Evolutionary conservation across 192 early-diverging fungal genomes (phyloP), one percentile per base, ranked within the genome.

Genomic region (Allomyces arbusculus): DNA sequence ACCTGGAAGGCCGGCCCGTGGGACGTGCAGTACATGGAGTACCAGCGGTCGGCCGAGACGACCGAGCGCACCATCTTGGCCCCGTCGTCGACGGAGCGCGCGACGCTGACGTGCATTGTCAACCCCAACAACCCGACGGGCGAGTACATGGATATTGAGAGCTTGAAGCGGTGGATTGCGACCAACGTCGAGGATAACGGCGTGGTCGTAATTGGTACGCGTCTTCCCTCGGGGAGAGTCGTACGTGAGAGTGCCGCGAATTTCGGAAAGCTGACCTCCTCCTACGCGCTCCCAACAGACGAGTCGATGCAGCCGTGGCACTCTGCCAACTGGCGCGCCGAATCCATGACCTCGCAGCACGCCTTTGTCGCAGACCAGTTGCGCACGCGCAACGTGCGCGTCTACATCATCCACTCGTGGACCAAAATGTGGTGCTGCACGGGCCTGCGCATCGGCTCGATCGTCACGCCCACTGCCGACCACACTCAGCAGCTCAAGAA

Each of bases 281-380:
- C 26, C 33, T 40, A 8, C 33, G 2, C 33, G 33, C 2, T 40
- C 4, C 33, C 33, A 7, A 3, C 7, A 84, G 85, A 92, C 71
- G 91, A 92, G 75, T 92, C 91, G 0, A 92, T 92, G 91, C 91
- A 92, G 76, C 87, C 88, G n/a, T 92, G 91, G 91, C 84, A 88
- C 67, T 90, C 88, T 62, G 69, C 80, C 40, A 69, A 84, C 61
- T 92, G 88, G 79, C 87, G 86, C 45, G 63, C 79, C 62, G 89
- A 92, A 71, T 91, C 89, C n/a, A 77, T 92, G 69, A 84, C 79
- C 62, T 83, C 81, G 65, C 83, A 91, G 77, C 76, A 81, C 66
- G 77, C 81, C 26, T 92, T 84, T 70, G 63, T 85, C 62, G 74
- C 72, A 61, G 68, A 77, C 40, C 68, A 90, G 64, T 87, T 80